phyloP scores from a whole-genome alignment of 768 basidiomycete species.

The Lentinula detonsa region DNA sequence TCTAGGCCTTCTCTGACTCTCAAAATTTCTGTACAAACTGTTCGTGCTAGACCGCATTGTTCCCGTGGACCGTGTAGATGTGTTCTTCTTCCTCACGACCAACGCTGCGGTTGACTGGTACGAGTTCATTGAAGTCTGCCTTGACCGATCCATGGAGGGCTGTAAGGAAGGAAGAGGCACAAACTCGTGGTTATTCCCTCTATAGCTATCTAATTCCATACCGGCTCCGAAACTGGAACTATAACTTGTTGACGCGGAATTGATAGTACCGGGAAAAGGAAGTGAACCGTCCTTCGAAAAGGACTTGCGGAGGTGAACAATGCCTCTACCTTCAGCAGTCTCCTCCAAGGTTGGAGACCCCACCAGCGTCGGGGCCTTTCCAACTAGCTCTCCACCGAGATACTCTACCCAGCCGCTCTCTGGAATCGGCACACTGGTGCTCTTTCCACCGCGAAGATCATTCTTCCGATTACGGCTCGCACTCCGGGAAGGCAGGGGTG shows the following conservation, averaged over 20 bases:
- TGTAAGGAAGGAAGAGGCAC: background rate
- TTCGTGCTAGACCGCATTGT: background rate
- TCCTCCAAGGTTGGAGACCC: background rate
- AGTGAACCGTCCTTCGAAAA: background rate
- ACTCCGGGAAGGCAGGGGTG: background rate
- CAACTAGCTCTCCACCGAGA: constrained; percentile 4
- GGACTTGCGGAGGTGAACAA: background rate
- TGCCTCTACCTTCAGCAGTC: background rate
- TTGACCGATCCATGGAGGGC: background rate
- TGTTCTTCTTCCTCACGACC: background rate
- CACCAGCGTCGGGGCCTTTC: background rate
- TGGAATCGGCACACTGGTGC: background rate
- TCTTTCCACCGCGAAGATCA: background rate
- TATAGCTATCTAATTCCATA: background rate
- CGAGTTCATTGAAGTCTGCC: background rate
- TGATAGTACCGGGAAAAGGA: background rate
- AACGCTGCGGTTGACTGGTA: background rate
- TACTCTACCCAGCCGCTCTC: constrained; percentile 4
- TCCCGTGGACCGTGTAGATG: background rate
- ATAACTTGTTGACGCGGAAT: background rate
- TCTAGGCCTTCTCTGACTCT: background rate
- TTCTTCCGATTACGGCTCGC: background rate
- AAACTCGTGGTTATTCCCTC: background rate
- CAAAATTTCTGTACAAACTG: background rate
- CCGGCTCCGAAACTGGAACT: background rate